Percentiles rank a stretch among this genome's conserved stretches.
Evolutionary conservation across 2,329 filamentous ascomycete genomes (phyloP).

Genomic region (Ilyonectria destructans): DNA sequence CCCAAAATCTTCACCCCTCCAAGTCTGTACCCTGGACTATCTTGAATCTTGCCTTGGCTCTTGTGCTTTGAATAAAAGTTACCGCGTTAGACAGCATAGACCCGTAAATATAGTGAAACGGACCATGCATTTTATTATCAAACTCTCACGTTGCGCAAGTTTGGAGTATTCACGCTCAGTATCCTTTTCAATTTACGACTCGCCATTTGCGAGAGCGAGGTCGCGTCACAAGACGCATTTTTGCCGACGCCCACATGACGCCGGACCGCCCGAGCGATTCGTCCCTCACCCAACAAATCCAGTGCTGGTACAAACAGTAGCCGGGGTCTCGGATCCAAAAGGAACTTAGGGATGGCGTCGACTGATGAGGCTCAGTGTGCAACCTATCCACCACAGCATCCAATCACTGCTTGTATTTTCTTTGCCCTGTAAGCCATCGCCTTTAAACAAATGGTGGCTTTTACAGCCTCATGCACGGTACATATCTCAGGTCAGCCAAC

Average conservation of each 20-base stretch:
- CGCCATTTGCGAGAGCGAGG: not conserved
- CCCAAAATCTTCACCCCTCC: not conserved
- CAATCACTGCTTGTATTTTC: not conserved
- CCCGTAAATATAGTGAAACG: not conserved
- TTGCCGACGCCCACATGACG: constrained; percentile 27
- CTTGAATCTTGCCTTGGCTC: not conserved
- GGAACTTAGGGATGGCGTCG: not conserved
- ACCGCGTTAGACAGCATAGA: not conserved
- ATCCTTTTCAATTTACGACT: not conserved
- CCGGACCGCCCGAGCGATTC: constrained; percentile 19
- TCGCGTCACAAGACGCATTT: constrained; percentile 27
- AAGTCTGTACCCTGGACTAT: not conserved
- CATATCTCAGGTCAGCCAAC: no score
- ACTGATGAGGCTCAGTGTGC: constrained; percentile 19
- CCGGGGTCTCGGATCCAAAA: not conserved
- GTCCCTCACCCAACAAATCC: constrained; percentile 8
- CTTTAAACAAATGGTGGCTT: no score
- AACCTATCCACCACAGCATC: not conserved
- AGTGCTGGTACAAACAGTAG: constrained; percentile 2
- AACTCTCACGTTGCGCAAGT: not conserved
- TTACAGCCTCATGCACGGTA: no score
- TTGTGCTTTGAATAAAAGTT: not conserved
- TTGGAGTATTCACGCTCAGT: not conserved
- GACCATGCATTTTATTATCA: not conserved
- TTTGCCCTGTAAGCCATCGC: not conserved